Base-by-base conservation (phyloP, 2,329 filamentous ascomycete genomes). In the Colletotrichum ledebouriae region DNA sequence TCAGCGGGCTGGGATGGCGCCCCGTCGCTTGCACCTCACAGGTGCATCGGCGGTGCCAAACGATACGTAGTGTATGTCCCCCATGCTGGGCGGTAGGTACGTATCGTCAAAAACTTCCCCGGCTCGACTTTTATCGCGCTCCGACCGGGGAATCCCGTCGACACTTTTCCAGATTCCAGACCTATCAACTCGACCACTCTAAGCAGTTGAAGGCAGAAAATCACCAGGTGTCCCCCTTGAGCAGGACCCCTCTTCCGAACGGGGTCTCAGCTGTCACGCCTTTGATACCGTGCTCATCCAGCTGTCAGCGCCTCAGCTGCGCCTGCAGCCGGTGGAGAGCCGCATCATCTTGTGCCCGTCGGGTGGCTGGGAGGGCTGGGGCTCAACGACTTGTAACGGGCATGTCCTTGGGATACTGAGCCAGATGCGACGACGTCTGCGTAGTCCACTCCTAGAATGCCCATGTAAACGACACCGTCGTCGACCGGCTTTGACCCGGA, bases 301-400 rank as follows among this genome's bases (percentile, higher is more conserved):
- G 59, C 59, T 61, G 59, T 42, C n/a, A 42, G 1, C 47, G 15
- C 34, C 11, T 41, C n/a, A 59, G 11, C n/a, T 25, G 33, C 17
- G 29, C 17, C 20, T 37, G n/a, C n/a, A 17, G 25, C 33, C 7
- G 50, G 60, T 17, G 39, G 37, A 25, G 9, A 53, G 49, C 17
- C 10, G 37, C n/a, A 42, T 62, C 25, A 17, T 47, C 17, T 22
- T 29, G 15, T 57, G 34, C 15, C 37, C 44, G 37, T 37, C 9
- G 15, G 59, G 64, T 67, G 64, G 63, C 59, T 67, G 63, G 63
- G 64, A 63, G 34, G 52, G 15, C 29, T 34, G 52, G 20, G 39
- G 39, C 29, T 52, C 20, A 17, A 46, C 11, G 12, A 3, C 6
- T 25, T 61, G 3, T n/a, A 25, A n/a, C n/a, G 10, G 11, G 11